A percentile compares a stretch with the other conserved stretches of the same genome.
Conservation (phyloP, 2,329 filamentous ascomycete genomes). For the Orbilia brochopaga region DNA sequence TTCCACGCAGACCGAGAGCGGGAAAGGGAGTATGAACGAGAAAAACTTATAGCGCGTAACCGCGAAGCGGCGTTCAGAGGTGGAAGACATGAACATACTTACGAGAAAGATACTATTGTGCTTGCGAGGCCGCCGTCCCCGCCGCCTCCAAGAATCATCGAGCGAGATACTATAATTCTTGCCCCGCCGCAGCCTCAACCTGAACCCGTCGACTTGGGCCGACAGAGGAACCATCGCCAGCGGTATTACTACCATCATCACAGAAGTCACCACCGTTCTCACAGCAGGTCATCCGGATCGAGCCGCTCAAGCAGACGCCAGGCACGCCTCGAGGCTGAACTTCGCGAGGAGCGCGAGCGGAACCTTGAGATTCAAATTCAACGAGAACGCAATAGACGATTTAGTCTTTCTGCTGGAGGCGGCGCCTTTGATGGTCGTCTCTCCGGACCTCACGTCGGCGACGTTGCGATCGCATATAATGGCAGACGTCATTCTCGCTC, state of each 20-base stretch:
- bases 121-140: conserved; percentile 42
- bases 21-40: conserved; percentile 44
- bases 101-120: conserved; percentile 48
- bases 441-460: conserved; percentile 44
- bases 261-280: conserved; percentile 42
- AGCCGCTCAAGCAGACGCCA: conserved; percentile 43
- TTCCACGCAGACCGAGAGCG: conserved; percentile 47
- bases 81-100: conserved; percentile 48
- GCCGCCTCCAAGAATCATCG: conserved; percentile 46
- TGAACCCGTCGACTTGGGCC: conserved; percentile 30
- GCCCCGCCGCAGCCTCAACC: conserved; percentile 38
- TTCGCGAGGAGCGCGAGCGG: conserved; percentile 45
- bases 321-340: conserved; percentile 30
- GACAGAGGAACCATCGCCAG: conserved; percentile 46
- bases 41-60: conserved; percentile 26
- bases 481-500: conserved; percentile 40
- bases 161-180: conserved; percentile 49
- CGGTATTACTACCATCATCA: conserved; percentile 48
- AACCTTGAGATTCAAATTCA: conserved; percentile 48
- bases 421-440: conserved; percentile 35
- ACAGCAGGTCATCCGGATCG: conserved; percentile 41
- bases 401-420: conserved; percentile 44
- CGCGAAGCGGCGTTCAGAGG: conserved; percentile 32
- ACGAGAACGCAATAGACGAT: conserved; percentile 43
- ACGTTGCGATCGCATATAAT: conserved; percentile 37